phyloP scores from a whole-genome alignment of 768 basidiomycete genomes.

The Guyanaporus albipodus region DNA sequence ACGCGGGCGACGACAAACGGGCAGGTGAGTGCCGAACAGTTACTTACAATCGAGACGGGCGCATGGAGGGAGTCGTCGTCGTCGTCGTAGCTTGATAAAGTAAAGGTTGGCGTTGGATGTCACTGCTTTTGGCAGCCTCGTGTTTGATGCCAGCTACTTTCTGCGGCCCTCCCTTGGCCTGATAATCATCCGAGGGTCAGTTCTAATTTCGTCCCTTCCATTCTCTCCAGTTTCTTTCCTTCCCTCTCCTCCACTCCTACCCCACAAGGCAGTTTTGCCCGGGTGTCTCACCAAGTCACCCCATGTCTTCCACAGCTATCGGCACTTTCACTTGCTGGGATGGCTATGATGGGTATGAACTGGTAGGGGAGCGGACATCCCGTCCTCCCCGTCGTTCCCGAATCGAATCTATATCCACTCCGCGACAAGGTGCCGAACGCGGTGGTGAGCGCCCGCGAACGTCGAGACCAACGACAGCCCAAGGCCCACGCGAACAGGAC shows the following conservation, averaged over 20 bases:
- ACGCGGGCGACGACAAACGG: background rate
- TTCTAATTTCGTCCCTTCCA: constrained; percentile 23
- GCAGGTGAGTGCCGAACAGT: constrained; percentile 2
- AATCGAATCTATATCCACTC: constrained; percentile 19
- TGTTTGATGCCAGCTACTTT: constrained; percentile 29
- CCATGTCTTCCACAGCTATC: constrained; percentile 32
- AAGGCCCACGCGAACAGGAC: constrained; percentile 22
- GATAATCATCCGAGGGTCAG: constrained; percentile 32
- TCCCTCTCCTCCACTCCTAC: constrained; percentile 18
- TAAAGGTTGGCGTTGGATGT: constrained; percentile 19
- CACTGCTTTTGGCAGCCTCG: constrained; percentile 34
- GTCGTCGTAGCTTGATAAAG: constrained; percentile 25
- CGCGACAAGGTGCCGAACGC: constrained; percentile 16
- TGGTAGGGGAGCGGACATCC: constrained; percentile 17
- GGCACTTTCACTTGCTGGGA: constrained; percentile 35
- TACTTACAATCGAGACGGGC: constrained; percentile 13
- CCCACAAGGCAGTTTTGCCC: constrained; percentile 18
- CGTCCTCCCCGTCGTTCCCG: constrained; percentile 20
- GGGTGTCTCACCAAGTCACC: constrained; percentile 10
- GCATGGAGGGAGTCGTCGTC: too few relatives aligned
- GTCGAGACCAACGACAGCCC: constrained; percentile 11
- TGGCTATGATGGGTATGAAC: constrained; percentile 27
- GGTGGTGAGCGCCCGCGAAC: constrained; percentile 20
- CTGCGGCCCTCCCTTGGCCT: constrained; percentile 19
- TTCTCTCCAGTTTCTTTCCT: constrained; percentile 15